Evolutionary conservation across 1,284 basidiomycete species (phyloP).

Genomic region (Ceratobasidium sp.): DNA sequence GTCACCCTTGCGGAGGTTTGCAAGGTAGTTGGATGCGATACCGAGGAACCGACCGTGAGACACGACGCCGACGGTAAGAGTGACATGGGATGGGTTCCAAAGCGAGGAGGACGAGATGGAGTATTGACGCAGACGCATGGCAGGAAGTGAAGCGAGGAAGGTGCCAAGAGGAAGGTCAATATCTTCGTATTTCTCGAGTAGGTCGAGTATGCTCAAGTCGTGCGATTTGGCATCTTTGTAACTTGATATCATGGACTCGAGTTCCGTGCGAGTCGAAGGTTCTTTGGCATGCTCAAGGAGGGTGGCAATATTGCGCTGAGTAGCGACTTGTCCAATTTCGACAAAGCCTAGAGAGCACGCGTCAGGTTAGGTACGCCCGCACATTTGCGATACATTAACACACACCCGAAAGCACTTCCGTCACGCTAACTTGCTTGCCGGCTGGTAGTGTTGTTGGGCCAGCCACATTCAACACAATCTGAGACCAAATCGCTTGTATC

Average conservation of each 20-base stretch:
- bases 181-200: conserved; percentile 59
- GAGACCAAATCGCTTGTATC: not conserved
- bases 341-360: conserved; percentile 50
- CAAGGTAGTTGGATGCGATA: conserved; percentile 64
- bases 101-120: conserved; percentile 66
- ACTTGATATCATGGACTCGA: conserved; percentile 53
- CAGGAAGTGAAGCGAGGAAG: conserved; percentile 61
- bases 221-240: conserved; percentile 56
- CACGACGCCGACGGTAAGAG: conserved; percentile 63
- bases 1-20: conserved; percentile 59
- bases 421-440: conserved; percentile 21
- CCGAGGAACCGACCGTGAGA: conserved; percentile 58
- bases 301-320: conserved; percentile 49
- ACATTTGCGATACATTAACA: conserved; percentile 53
- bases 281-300: conserved; percentile 46
- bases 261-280: conserved; percentile 46
- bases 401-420: conserved; percentile 51
- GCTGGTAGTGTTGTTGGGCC: conserved; percentile 58
- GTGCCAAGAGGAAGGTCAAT: conserved; percentile 58
- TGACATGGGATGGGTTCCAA: conserved; percentile 59
- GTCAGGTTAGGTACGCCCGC: conserved; percentile 59
- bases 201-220: conserved; percentile 58
- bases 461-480: conserved; percentile 58
- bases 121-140: conserved; percentile 65
- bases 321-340: conserved; percentile 51